Conservation (phyloP, 75 land plant species). For the Adiantum capillusveneris region DNA sequence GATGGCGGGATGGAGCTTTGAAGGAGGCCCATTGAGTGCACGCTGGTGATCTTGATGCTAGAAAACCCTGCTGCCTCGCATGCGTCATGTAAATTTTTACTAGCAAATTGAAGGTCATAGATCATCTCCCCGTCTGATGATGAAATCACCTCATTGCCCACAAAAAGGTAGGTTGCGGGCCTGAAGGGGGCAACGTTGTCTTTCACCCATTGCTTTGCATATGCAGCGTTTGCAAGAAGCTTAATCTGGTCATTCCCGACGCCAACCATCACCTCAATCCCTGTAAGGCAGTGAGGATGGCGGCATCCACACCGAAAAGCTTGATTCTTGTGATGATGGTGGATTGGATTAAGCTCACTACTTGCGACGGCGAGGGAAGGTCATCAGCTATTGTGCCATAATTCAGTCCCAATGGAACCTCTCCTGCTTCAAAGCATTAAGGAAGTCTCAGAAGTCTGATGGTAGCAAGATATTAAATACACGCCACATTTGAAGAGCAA, state of each 20-base stretch:
- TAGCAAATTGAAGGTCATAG: conserved; percentile 56
- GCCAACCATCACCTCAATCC: conserved; percentile 42
- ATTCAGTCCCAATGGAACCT: conserved; percentile 56
- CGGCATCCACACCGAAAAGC: conserved; percentile 56
- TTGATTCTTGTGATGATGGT: conserved; percentile 63
- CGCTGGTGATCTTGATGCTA: conserved; percentile 50
- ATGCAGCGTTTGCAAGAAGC: conserved; percentile 20
- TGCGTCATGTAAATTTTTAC: conserved; percentile 72
- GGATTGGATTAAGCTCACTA: conserved; percentile 43
- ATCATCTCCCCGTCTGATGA: conserved; percentile 40
- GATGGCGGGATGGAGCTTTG: conserved; percentile 27
- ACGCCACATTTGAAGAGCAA: neutral
- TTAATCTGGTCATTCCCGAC: conserved; percentile 51
- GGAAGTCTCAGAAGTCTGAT: neutral
- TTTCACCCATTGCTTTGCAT: conserved; percentile 42
- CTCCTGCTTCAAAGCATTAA: conserved; percentile 2
- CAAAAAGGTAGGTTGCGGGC: conserved; percentile 36
- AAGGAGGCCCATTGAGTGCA: conserved; percentile 60
- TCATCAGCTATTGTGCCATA: conserved; percentile 63
- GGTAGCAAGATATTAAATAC: conserved; percentile 9
- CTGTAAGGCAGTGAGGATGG: conserved; percentile 47
- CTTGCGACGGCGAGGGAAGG: conserved; percentile 55
- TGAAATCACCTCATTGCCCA: conserved; percentile 61
- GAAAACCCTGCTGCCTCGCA: conserved; percentile 22
- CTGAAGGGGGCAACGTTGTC: conserved; percentile 31